phyloP scores from a whole-genome alignment of 805 yeast genomes.

The Barnettozyma salicaria region DNA sequence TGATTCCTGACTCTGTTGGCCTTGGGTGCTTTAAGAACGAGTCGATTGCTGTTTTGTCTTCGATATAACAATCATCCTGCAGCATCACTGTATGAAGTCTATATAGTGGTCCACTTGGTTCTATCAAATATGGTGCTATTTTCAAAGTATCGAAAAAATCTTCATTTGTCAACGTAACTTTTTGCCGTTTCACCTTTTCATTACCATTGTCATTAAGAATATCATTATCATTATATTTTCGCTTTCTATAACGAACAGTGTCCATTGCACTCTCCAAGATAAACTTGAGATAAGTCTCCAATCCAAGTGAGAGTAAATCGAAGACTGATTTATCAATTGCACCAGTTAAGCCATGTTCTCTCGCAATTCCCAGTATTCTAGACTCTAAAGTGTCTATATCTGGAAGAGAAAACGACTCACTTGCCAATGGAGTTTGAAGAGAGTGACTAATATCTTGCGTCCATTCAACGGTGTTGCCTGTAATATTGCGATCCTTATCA shows the following conservation, averaged over 20 bases:
- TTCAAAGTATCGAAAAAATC: conserved; percentile 61
- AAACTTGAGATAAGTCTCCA: conserved; percentile 73
- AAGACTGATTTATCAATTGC: conserved; percentile 69
- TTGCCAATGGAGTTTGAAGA: conserved; percentile 70
- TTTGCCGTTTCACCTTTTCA: conserved; percentile 17
- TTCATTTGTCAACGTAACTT: conserved; percentile 50
- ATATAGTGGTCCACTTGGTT: conserved; percentile 57
- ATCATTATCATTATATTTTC: conserved; percentile 34
- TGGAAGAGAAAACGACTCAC: conserved; percentile 77
- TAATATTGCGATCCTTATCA: conserved; percentile 25
- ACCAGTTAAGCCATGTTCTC: conserved; percentile 87
- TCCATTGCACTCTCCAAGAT: conserved; percentile 72
- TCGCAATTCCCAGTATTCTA: conserved; percentile 72
- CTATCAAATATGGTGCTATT: conserved; percentile 60
- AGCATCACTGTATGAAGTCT: conserved; percentile 44
- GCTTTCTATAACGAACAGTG: conserved; percentile 55
- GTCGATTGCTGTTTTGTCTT: conserved; percentile 22
- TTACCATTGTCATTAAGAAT: background rate
- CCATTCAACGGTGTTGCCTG: conserved; percentile 63
- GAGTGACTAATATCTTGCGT: conserved; percentile 89
- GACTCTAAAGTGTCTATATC: conserved; percentile 64
- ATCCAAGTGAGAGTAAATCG: conserved; percentile 73
- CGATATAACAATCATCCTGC: conserved; percentile 42
- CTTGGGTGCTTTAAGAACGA: conserved; percentile 14
- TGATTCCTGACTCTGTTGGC: background rate